Evolutionary conservation across 768 basidiomycete species (phyloP), one percentile per base, ranked within the genome.

Genomic region (Mycena polygramma): DNA sequence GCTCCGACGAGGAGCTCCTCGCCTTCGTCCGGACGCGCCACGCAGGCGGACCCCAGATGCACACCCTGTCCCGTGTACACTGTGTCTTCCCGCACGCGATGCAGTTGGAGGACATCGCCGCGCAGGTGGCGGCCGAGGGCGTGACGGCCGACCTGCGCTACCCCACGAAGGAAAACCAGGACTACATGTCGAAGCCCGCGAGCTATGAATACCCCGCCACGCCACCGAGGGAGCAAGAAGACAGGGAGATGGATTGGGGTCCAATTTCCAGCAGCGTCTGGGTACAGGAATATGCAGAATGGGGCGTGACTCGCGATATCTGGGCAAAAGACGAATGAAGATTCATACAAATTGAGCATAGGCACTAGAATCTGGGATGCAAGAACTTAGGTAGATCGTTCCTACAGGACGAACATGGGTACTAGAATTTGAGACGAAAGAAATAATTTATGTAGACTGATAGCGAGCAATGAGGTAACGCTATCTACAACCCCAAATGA

Each of bases 1-100:
- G 61, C 35, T 24, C 61, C 37, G 37, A 52, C 17, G 22, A 26
- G 20, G 37, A 63, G 37, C 61, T 63, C 7, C 22, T 52, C 19
- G 24, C 4, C 24, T 5, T 63, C 22, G 11, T 63, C 37, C 22
- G 22, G 3, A 46, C 15, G 35, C 37, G 61, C 7, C 22, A 22
- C 14, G 11, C 60, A 4, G 8, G 35, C 9, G 13, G 9, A 22
- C 15, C n/a, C 20, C 35, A 36, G 13, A 20, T 61, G 5, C 48
- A 11, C 11, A 20, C 37, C 9, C 48, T 51, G 20, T 37, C 36
- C 2, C 35, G 22, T 8, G 19, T 53, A 10, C 36, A 63, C n/a
- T n/a, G 41, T 15, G 61, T 17, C 14, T 63, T 63, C 46, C 2
- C 61, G 5, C 61, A 51, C 15, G 51, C 36, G 24, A 48, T 4